Evolutionary conservation across 345 rosid genomes (phyloP).

Genomic region (Populus simonii): DNA sequence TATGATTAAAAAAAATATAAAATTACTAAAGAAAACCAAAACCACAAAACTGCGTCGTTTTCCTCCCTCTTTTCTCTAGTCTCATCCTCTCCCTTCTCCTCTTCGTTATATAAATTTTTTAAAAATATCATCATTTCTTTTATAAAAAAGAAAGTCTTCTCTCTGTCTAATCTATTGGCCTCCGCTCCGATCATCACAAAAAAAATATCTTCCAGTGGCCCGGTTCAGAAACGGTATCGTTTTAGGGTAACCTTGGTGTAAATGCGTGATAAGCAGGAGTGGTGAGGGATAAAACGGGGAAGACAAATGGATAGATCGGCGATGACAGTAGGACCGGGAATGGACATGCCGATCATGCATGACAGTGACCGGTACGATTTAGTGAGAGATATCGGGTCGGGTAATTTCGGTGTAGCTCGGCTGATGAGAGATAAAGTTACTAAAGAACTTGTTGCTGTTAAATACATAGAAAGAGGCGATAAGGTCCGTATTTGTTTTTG

Average conservation of each 20-base stretch:
- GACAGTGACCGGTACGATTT: constrained; percentile 40
- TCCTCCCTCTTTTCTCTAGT: neutral
- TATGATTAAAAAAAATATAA: neutral
- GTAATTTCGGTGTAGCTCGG: constrained; percentile 34
- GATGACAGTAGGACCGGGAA: constrained; percentile 25
- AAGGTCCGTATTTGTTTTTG: constrained; percentile 10
- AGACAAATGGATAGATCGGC: constrained; percentile 21
- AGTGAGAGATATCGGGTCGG: constrained; percentile 31
- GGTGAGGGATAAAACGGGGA: neutral
- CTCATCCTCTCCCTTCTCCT: constrained; percentile 11
- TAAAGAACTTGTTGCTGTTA: constrained; percentile 33
- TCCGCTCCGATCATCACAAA: constrained; percentile 9
- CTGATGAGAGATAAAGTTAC: constrained; percentile 32
- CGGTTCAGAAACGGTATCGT: neutral
- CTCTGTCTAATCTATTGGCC: neutral
- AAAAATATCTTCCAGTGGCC: neutral
- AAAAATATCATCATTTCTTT: constrained; percentile 5
- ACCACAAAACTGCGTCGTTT: constrained; percentile 19
- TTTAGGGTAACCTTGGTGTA: neutral
- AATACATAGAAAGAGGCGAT: constrained; percentile 34
- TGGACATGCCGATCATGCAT: constrained; percentile 39
- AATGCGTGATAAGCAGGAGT: constrained; percentile 6
- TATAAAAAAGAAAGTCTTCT: constrained; percentile 2
- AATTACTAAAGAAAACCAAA: neutral
- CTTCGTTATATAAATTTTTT: neutral